Evolutionary conservation across 352 stramenopile species (phyloP), one percentile per base, ranked within the genome.

Genomic region (Poterioochromonas sp.): DNA sequence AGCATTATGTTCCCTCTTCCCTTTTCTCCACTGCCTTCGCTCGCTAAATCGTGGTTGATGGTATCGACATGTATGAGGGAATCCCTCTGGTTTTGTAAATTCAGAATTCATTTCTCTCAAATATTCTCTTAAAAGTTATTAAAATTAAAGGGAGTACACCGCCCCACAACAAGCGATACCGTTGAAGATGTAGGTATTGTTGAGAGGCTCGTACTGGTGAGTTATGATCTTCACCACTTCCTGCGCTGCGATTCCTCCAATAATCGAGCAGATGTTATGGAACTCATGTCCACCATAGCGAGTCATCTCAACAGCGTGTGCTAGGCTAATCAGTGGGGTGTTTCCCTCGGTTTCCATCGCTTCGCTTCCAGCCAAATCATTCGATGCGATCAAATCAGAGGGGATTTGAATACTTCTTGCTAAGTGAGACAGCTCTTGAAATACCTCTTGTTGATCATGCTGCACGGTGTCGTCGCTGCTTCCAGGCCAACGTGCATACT

Each of bases 111-210:
- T n/a, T n/a, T n/a, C n/a, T n/a, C n/a, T n/a, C n/a, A n/a, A n/a
- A n/a, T n/a, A n/a, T n/a, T n/a, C n/a, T n/a, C n/a, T n/a, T n/a
- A n/a, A n/a, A n/a, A n/a, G n/a, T n/a, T n/a, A n/a, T n/a, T n/a
- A n/a, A n/a, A n/a, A n/a, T 83, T 69, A 94, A n/a, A 93, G 78
- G 3, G 83, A 80, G 76, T 92, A 92, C 11, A 88, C 90, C 18
- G 82, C 87, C 37, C 88, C 89, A n/a, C 34, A 84, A 76, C 0
- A 86, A 88, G 86, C 89, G 80, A 98, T 97, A 34, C 94, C 95
- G 85, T 99, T 99, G 86, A 96, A 98, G 5, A 99, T 54, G 83
- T 97, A 97, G 22, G 94, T 98, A 83, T 98, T 94, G 83, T 98
- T 89, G 2, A 99, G 80, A 0, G 94, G 94, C 78, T 96, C 86